phyloP scores from a whole-genome alignment of 1,284 basidiomycete species.

The Ganoderma sp. region DNA sequence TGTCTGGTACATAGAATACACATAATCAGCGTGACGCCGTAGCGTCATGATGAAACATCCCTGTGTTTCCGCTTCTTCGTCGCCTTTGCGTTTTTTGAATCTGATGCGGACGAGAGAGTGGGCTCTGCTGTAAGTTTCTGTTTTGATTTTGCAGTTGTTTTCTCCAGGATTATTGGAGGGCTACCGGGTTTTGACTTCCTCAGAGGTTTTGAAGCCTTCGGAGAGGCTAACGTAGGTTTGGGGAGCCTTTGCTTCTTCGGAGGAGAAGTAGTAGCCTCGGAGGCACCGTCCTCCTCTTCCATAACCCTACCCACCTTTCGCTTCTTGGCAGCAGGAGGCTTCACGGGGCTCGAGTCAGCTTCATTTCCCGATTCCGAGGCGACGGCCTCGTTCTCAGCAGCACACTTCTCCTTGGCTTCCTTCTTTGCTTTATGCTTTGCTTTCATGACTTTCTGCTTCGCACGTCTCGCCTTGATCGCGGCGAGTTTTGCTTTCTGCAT shows the following conservation, averaged over 20 bases:
- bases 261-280: background rate
- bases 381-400: constrained; percentile 9
- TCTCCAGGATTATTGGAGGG: background rate
- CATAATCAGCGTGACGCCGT: constrained; percentile 7
- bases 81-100: background rate
- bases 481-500: constrained; percentile 50
- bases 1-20: constrained; percentile 22
- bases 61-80: constrained; percentile 25
- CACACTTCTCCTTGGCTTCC: constrained; percentile 27
- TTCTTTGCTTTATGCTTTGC: constrained; percentile 35
- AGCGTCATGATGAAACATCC: background rate
- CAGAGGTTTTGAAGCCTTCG: background rate
- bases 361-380: constrained; percentile 2
- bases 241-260: constrained; percentile 18
- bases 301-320: constrained; percentile 34
- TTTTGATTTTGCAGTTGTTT: constrained; percentile 3
- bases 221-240: background rate
- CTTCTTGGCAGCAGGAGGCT: constrained; percentile 34
- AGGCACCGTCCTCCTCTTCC: background rate
- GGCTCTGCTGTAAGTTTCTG: background rate
- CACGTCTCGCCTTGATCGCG: constrained; percentile 48
- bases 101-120: background rate
- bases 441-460: constrained; percentile 45
- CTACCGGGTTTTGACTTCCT: background rate
- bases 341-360: constrained; percentile 21